Evolutionary conservation across 169 alveolate species (phyloP), one percentile per base, ranked within the genome.

Genomic region (Plasmodium yoelii): DNA sequence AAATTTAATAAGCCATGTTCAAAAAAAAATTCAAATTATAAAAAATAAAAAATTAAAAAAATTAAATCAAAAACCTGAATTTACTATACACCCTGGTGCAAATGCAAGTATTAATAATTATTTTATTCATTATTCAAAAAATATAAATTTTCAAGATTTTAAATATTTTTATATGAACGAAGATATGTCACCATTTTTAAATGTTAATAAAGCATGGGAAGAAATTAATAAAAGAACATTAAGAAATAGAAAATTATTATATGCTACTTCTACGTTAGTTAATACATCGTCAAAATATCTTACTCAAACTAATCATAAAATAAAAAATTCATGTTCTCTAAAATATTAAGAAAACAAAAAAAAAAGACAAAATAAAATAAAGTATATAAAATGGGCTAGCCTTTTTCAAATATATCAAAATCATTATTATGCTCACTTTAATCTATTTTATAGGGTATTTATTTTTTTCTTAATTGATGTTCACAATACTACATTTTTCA

Each of bases 31-130:
- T 7, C 72, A 88, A 60, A 92, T 94, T 57, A 88, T 95, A 61
- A 95, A 87, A 80, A 49, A 88, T 34, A 91, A 93, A 2, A 91
- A 94, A 39, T 87, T 95, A 59, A 94, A 96, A 13, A 87, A 80
- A 69, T 53, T 95, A 73, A 91, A 93, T 69, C 97, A 95, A 64
- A 65, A 61, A 71, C 93, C 95, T 1, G 96, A 95, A 84, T 91
- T 88, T 56, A 93, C 97, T 15, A 68, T 95, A 42, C 97, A 95
- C 60, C 96, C 96, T 44, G 95, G 96, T 7, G 94, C 95, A 7
- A 90, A 92, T 61, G 94, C 96, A 1, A 87, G 93, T n/a, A 69
- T 84, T 28, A 90, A 93, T 67, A 93, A 94, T 67, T 92, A 92
- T 75, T 94, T 95, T 61, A 63, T 93, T 18, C 82, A 94, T 39